Evolutionary conservation across 345 rosid species (phyloP).

Genomic region (Odontarrhena argentea): DNA sequence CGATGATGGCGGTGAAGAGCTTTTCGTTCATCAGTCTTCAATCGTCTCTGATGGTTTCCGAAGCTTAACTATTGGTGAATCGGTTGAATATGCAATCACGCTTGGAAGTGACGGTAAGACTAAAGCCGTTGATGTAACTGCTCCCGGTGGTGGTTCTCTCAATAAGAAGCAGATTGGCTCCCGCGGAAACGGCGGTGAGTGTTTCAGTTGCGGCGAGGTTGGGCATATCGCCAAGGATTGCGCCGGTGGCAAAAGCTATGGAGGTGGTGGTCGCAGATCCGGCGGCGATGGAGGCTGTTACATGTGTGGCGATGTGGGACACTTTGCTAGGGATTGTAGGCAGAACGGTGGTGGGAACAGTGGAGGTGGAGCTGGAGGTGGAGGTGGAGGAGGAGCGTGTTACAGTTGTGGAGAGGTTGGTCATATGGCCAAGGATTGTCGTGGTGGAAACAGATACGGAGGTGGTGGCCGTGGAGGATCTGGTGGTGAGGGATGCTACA

Average conservation of each 20-base stretch:
- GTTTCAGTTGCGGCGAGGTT: conserved; percentile 45
- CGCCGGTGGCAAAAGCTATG: conserved; percentile 24
- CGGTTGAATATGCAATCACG: conserved; percentile 52
- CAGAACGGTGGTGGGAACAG: conserved; percentile 37
- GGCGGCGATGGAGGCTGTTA: conserved; percentile 50
- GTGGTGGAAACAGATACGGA: conserved; percentile 38
- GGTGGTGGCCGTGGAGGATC: conserved; percentile 38
- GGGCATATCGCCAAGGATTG: conserved; percentile 54
- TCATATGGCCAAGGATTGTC: conserved; percentile 52
- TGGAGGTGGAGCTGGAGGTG: conserved; percentile 11
- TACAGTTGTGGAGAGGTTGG: conserved; percentile 44
- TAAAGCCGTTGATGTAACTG: conserved; percentile 56
- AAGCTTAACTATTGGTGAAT: conserved; percentile 52
- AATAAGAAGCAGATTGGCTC: conserved; percentile 39
- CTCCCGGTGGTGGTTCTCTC: conserved; percentile 49
- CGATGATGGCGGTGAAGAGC: conserved; percentile 66
- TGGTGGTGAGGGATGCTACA: conserved; percentile 49
- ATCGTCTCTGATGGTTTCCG: conserved; percentile 70
- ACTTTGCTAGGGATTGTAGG: conserved; percentile 59
- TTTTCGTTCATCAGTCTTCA: conserved; percentile 74
- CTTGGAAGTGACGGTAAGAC: conserved; percentile 47
- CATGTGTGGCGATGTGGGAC: conserved; percentile 51
- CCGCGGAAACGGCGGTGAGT: conserved; percentile 41
- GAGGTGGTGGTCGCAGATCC: conserved; percentile 38
- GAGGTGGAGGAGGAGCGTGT: conserved; percentile 39